Evolutionary conservation across 1,284 basidiomycete species (phyloP), one percentile per base, ranked within the genome.

Genomic region (Anthracocystis panici-leucophaei): DNA sequence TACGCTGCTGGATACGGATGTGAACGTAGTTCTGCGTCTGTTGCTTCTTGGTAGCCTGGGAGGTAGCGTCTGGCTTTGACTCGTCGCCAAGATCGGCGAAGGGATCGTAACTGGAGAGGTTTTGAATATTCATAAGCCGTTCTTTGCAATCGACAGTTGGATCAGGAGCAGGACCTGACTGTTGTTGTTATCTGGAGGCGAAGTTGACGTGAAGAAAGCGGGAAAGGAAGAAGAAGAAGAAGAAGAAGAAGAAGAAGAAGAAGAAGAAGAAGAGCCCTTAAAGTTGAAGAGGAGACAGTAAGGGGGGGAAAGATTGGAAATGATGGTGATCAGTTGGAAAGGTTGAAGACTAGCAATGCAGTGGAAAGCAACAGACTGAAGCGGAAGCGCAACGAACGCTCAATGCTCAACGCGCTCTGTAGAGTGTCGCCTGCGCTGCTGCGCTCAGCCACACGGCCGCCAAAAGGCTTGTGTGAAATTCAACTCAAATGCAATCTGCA

Each of bases 1-100:
- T 99, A 84, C 97, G 90, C 88, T 99, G 97, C 88, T 99, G 97
- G 85, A 99, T 93, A 89, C 89, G 86, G 73, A 87, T 87, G 79
- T 87, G 87, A 53, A 87, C 85, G 83, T 86, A 84, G 69, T 82
- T 81, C 64, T 84, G 75, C 41, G 71, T 70, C 75, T 81, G 77
- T 25, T 78, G 69, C 70, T 81, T 80, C 63, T 70, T 76, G 35
- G 73, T 59, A 59, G 71, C 66, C 58, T 67, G 59, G 40, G 58
- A 60, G 57, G 65, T 74, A 63, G 72, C 62, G 46, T 68, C 65
- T 57, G 62, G 65, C 62, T 72, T 76, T 45, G 73, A 57, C 63
- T 81, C 75, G 70, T 85, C 83, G 72, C 82, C 83, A 68, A 84
- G 80, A 78, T 85, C 83, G 73, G 83, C 83, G 75, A 85, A 85